Percentiles rank a stretch among this genome's conserved stretches.
Conservation (phyloP, 495 filamentous ascomycete species). For the Bacidia rubella region DNA sequence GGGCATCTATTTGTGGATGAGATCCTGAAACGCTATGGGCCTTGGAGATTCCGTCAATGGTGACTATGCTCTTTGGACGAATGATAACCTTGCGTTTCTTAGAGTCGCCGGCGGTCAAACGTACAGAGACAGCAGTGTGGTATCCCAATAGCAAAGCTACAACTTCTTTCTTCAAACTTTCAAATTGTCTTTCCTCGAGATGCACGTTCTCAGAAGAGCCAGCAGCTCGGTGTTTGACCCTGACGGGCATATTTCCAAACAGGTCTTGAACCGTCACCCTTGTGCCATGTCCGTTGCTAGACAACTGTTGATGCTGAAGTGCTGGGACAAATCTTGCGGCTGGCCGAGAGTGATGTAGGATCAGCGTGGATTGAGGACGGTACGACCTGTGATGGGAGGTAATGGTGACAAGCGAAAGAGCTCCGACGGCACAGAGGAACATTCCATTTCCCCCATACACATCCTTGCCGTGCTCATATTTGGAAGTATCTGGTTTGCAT, state of each 20-base stretch:
- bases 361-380: conserved; percentile 52
- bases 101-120: conserved; percentile 27
- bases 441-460: conserved; percentile 57
- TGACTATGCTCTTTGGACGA: not conserved
- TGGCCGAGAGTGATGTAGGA: conserved; percentile 55
- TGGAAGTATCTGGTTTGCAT: conserved; percentile 60
- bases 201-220: conserved; percentile 29
- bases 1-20: not conserved
- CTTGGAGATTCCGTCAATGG: too few relatives aligned
- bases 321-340: conserved; percentile 57
- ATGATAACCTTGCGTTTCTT: conserved; percentile 15
- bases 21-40: too few relatives aligned
- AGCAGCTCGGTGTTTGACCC: conserved; percentile 67
- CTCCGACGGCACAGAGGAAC: conserved; percentile 65
- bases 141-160: conserved; percentile 57
- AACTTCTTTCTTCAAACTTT: conserved; percentile 43
- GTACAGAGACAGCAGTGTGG: conserved; percentile 31
- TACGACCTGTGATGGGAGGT: conserved; percentile 58
- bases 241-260: conserved; percentile 92
- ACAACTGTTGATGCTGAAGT: conserved; percentile 43
- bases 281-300: conserved; percentile 54
- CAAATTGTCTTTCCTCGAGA: conserved; percentile 57
- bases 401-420: conserved; percentile 64
- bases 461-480: conserved; percentile 32
- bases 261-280: conserved; percentile 69